Evolutionary conservation across 2,329 filamentous ascomycete species (phyloP).

Genomic region (Hypoxylon sp.): DNA sequence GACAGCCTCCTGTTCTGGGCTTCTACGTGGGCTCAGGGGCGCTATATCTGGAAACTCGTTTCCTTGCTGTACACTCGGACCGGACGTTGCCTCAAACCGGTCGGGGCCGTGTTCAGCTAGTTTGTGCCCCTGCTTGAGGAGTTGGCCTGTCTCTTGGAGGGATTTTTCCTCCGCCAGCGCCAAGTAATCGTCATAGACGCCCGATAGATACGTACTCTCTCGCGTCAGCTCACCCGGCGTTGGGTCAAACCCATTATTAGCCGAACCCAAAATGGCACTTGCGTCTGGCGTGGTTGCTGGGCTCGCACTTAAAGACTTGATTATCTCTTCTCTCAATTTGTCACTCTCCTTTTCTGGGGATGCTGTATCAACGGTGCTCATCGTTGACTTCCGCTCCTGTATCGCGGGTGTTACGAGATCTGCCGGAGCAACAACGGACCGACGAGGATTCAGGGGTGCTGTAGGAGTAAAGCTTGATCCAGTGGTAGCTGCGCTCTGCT

Average conservation of each 20-base stretch:
- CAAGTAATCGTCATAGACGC: constrained; percentile 79
- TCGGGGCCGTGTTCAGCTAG: constrained; percentile 9
- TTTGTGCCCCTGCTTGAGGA: constrained; percentile 46
- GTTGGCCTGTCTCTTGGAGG: constrained; percentile 50
- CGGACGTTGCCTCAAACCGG: constrained; percentile 2
- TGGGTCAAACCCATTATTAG: constrained; percentile 35
- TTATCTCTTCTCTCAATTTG: constrained; percentile 79
- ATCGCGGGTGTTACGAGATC: constrained; percentile 56
- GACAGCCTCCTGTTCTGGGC: constrained; percentile 23
- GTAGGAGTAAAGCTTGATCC: constrained; percentile 58
- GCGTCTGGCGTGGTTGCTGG: constrained; percentile 48
- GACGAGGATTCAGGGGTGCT: constrained; percentile 62
- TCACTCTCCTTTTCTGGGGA: constrained; percentile 78
- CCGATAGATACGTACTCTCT: constrained; percentile 75
- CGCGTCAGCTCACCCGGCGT: constrained; percentile 51
- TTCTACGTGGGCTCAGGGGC: constrained; percentile 44
- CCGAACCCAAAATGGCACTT: constrained; percentile 30
- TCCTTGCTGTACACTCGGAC: constrained; percentile 16
- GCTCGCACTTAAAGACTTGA: constrained; percentile 74
- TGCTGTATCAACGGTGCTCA: constrained; percentile 65
- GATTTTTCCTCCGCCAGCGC: constrained; percentile 63
- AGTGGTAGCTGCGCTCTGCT: constrained; percentile 38
- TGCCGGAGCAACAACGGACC: constrained; percentile 54
- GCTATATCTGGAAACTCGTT: constrained; percentile 41
- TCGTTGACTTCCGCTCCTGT: constrained; percentile 60